phyloP scores from a whole-genome alignment of 2,329 filamentous ascomycete genomes.

The Microascus cirrosus region DNA sequence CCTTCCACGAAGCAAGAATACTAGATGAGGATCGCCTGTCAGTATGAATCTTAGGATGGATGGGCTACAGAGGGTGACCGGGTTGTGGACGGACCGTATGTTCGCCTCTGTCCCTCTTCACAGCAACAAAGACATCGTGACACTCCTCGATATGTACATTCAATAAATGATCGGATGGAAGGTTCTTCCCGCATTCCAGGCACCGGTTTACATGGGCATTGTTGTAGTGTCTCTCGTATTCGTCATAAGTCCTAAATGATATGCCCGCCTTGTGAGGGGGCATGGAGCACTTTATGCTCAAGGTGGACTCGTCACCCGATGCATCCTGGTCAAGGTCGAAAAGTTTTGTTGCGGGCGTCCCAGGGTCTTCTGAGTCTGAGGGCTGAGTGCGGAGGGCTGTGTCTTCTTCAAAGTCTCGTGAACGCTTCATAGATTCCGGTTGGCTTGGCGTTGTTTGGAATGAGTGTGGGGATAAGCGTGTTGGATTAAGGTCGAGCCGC shows the following conservation, averaged over 20 bases:
- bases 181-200: constrained; percentile 72
- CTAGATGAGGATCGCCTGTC: constrained; percentile 25
- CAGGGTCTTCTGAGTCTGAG: not conserved
- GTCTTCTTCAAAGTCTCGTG: constrained; percentile 43
- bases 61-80: not conserved
- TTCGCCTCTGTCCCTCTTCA: constrained; percentile 67
- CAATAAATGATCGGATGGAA: constrained; percentile 74
- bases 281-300: constrained; percentile 67
- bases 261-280: constrained; percentile 66
- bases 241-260: constrained; percentile 61
- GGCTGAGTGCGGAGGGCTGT: not conserved
- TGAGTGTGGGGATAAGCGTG: not conserved
- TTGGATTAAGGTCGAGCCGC: not conserved
- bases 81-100: constrained; percentile 59
- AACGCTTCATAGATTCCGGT: constrained; percentile 44
- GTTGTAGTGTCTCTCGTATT: constrained; percentile 80
- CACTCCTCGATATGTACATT: constrained; percentile 80
- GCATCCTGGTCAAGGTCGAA: constrained; percentile 38
- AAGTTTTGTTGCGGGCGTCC: constrained; percentile 34
- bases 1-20: constrained; percentile 84
- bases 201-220: constrained; percentile 78
- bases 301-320: constrained; percentile 19
- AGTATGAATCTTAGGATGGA: not conserved
- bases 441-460: not conserved
- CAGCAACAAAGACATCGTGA: constrained; percentile 69